These are phyloP conservation scores for Porcisia hertigi DNA, from an alignment of 208 protist species.

Conservation along the genomic window DNA sequence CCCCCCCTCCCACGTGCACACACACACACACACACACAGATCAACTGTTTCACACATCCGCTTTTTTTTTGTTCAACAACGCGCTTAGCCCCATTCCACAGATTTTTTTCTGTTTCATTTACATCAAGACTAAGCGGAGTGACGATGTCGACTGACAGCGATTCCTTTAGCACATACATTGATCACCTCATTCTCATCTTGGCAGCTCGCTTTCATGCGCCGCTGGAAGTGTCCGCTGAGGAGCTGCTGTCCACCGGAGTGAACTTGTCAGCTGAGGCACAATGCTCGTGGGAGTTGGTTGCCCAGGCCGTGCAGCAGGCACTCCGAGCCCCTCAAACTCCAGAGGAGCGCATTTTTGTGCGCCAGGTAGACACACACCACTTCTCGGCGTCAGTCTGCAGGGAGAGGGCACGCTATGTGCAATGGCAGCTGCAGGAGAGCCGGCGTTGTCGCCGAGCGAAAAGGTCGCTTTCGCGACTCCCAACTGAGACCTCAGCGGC, in stretches of 20 bases:
- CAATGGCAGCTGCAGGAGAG: conserved; percentile 46
- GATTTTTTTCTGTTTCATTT: not conserved
- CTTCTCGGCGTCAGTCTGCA: conserved; percentile 67
- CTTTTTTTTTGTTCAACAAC: not conserved
- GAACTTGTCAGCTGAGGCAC: conserved; percentile 1
- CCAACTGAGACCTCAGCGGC: not conserved
- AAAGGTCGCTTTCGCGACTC: not conserved
- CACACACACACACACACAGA: not conserved
- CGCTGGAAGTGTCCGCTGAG: conserved; percentile 33
- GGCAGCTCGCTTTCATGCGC: conserved; percentile 69
- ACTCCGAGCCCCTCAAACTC: conserved; percentile 49
- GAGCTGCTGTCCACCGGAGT: conserved; percentile 13
- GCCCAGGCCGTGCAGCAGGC: conserved; percentile 51
- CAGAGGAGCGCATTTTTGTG: conserved; percentile 50
- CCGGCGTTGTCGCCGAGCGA: not conserved
- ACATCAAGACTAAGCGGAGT: not conserved
- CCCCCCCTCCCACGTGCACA: not conserved
- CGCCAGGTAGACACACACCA: conserved; percentile 50
- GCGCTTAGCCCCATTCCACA: not conserved
- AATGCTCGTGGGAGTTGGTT: conserved; percentile 64
- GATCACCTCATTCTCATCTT: conserved; percentile 89
- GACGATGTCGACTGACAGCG: conserved; percentile 21
- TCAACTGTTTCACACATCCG: not conserved
- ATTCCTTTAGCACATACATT: conserved; percentile 68
- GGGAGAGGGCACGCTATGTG: conserved; percentile 63